phyloP scores from a whole-genome alignment of 306 rosid genomes.

The Abrus pulchellus region DNA sequence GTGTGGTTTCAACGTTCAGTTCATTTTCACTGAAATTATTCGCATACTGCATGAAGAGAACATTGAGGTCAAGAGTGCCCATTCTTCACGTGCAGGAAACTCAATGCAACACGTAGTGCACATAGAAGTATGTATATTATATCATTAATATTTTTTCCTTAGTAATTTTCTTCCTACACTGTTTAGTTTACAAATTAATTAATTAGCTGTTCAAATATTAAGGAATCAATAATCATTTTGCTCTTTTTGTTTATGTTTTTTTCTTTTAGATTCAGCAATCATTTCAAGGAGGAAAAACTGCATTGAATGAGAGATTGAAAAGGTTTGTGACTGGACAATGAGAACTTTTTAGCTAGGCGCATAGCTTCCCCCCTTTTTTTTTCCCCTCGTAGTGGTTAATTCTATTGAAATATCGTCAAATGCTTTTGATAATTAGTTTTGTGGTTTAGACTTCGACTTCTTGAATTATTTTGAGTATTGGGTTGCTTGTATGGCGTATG shows the following conservation, averaged over 20 bases:
- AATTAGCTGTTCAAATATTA: not conserved
- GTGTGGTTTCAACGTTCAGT: constrained; percentile 55
- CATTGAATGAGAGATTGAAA: not conserved
- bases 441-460: too few species aligned
- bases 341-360: too few species aligned
- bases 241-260: not conserved
- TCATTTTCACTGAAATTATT: constrained; percentile 62
- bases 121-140: constrained; percentile 59
- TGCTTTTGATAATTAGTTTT: too few species aligned
- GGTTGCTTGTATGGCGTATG: too few species aligned
- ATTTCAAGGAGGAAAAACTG: not conserved
- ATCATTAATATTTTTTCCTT: too few species aligned
- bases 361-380: too few species aligned
- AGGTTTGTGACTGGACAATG: too few species aligned
- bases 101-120: constrained; percentile 51
- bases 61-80: constrained; percentile 53
- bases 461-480: too few species aligned
- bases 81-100: constrained; percentile 53
- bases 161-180: too few species aligned
- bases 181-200: not conserved
- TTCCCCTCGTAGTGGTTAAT: too few species aligned
- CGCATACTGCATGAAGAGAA: constrained; percentile 65
- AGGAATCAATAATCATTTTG: not conserved
- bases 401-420: too few species aligned
- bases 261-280: not conserved